Percentiles rank a stretch among this genome's conserved stretches.
Conservation (phyloP, 352 stramenopile species). For the Phytopythium kandeliae region DNA sequence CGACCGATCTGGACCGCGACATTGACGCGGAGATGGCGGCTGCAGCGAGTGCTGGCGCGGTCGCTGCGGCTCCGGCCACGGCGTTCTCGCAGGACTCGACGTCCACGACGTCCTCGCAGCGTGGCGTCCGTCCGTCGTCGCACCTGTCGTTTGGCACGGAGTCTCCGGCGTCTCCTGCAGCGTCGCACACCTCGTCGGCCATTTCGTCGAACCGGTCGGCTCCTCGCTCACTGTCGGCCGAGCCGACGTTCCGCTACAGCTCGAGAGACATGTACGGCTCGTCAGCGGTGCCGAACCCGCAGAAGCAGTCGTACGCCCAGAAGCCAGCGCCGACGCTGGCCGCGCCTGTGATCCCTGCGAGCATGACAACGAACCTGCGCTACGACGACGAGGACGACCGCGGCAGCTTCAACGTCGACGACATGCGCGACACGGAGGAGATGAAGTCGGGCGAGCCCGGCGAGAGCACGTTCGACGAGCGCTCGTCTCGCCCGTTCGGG, state of each 20-base stretch:
- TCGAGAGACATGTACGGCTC: conserved; percentile 9
- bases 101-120: conserved; percentile 4
- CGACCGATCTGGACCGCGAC: not conserved
- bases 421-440: conserved; percentile 61
- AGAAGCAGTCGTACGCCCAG: conserved; percentile 12
- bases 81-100: conserved; percentile 7
- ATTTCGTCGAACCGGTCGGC: conserved; percentile 11
- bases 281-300: conserved; percentile 13
- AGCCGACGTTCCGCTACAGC: conserved; percentile 9
- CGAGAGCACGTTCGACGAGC: conserved; percentile 10
- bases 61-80: conserved; percentile 7
- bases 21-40: not conserved
- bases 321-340: conserved; percentile 28
- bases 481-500: conserved; percentile 9
- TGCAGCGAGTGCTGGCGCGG: not conserved
- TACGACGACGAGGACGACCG: conserved; percentile 38
- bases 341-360: conserved; percentile 29
- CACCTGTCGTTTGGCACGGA: conserved; percentile 16
- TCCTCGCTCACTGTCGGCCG: conserved; percentile 8
- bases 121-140: conserved; percentile 18
- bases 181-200: conserved; percentile 11
- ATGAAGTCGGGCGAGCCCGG: conserved; percentile 32
- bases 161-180: conserved; percentile 9
- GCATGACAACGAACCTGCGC: conserved; percentile 17
- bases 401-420: conserved; percentile 81